Conservation (phyloP, 2,329 filamentous ascomycete genomes). For the Tolypocladium amazonense region DNA sequence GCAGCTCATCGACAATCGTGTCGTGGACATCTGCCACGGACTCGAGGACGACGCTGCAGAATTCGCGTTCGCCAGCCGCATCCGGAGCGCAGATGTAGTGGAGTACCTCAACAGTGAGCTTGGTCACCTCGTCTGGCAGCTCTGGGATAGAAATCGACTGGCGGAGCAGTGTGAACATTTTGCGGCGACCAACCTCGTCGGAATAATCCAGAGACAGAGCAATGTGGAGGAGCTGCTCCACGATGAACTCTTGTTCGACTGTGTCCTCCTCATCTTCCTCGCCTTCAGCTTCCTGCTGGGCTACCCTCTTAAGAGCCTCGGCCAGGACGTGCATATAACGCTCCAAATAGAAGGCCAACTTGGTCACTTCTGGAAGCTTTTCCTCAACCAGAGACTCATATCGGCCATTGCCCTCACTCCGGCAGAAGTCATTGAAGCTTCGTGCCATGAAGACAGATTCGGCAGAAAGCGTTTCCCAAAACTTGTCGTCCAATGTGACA, state of each 20-base stretch:
- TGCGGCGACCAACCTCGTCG: slow-evolving; percentile 89
- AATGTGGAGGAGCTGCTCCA: slow-evolving; percentile 90
- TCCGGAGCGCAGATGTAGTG: slow-evolving; percentile 73
- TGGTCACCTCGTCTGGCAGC: slow-evolving; percentile 85
- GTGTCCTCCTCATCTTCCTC: slow-evolving; percentile 71
- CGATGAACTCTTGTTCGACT: slow-evolving; percentile 86
- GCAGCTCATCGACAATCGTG: slow-evolving; percentile 67
- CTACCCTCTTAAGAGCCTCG: slow-evolving; percentile 48
- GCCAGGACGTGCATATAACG: slow-evolving; percentile 63
- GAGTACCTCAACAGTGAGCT: slow-evolving; percentile 72
- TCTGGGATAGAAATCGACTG: slow-evolving; percentile 78
- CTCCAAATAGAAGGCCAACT: slow-evolving; percentile 77
- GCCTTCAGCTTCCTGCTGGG: slow-evolving; percentile 42
- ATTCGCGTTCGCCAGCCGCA: slow-evolving; percentile 66
- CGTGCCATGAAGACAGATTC: slow-evolving; percentile 85
- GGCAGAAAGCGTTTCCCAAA: slow-evolving; percentile 72
- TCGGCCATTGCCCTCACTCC: slow-evolving; percentile 60
- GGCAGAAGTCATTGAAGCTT: slow-evolving; percentile 91
- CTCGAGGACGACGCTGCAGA: slow-evolving; percentile 78
- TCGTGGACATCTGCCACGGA: slow-evolving; percentile 96
- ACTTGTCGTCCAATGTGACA: slow-evolving; percentile 60
- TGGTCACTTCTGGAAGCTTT: slow-evolving; percentile 90
- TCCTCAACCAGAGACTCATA: slow-evolving; percentile 73
- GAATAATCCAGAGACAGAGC: slow-evolving; percentile 88
- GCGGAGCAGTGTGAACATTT: slow-evolving; percentile 88